phyloP scores from a whole-genome alignment of 768 basidiomycete genomes.

The Leucosporidium yakuticum region DNA sequence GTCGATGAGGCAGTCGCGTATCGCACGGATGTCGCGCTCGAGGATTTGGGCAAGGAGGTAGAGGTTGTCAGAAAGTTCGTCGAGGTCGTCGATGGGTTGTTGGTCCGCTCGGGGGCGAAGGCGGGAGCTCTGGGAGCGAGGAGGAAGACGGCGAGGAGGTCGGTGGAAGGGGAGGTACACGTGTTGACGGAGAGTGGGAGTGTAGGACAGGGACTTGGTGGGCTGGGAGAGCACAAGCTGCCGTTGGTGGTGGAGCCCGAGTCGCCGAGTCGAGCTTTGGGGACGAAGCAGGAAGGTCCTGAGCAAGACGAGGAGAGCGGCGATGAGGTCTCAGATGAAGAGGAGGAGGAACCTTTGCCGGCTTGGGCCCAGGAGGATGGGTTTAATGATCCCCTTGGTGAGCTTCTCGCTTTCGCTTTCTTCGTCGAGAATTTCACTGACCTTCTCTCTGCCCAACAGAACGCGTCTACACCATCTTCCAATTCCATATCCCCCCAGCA shows the following conservation, averaged over 20 bases:
- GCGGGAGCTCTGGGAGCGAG: constrained; percentile 40
- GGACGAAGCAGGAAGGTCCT: too few relatives aligned
- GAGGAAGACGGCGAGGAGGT: not conserved
- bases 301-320: too few relatives aligned
- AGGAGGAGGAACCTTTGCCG: constrained; percentile 40
- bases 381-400: too few relatives aligned
- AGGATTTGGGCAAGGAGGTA: constrained; percentile 6
- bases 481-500: constrained; percentile 55
- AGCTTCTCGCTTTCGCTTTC: too few relatives aligned
- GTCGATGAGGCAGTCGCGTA: constrained; percentile 12
- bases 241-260: not conserved
- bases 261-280: constrained; percentile 46
- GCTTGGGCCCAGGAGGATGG: not conserved
- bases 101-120: constrained; percentile 10
- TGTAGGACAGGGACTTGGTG: not conserved
- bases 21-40: not conserved
- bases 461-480: constrained; percentile 60
- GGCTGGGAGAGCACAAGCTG: not conserved
- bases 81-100: constrained; percentile 18
- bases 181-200: not conserved
- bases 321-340: constrained; percentile 29
- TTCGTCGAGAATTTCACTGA: too few relatives aligned
- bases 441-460: constrained; percentile 45
- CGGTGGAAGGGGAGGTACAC: not conserved
- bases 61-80: constrained; percentile 19